These are phyloP conservation scores for Alternaria dauci DNA, from an alignment of 2,329 filamentous ascomycete genomes.

Conservation along the genomic window DNA sequence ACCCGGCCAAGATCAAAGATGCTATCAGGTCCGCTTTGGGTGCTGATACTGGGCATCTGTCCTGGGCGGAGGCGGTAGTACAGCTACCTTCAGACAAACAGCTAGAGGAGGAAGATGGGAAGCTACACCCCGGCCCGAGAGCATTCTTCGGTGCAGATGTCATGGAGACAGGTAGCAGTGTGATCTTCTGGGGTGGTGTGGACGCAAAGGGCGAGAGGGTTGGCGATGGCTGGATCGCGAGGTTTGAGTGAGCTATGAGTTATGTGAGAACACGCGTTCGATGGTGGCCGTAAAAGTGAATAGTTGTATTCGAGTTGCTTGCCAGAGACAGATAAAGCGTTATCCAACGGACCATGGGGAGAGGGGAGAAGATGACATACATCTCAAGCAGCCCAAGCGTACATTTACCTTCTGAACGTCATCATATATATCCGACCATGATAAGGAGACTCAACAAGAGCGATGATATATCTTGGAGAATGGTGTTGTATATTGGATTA, in stretches of 20 bases:
- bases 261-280: background rate
- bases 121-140: conserved; percentile 56
- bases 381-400: no score
- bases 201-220: conserved; percentile 55
- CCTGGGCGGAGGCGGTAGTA: conserved; percentile 55
- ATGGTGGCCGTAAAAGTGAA: background rate
- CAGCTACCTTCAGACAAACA: conserved; percentile 43
- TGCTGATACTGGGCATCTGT: conserved; percentile 51
- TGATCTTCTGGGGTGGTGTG: conserved; percentile 56
- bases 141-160: conserved; percentile 54
- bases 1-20: conserved; percentile 57
- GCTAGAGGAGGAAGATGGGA: conserved; percentile 49
- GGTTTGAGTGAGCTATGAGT: conserved; percentile 35
- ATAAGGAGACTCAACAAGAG: no score
- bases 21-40: conserved; percentile 53
- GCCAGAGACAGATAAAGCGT: no score
- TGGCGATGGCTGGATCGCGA: conserved; percentile 57
- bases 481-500: no score
- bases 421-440: no score
- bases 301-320: background rate
- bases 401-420: no score
- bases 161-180: conserved; percentile 45
- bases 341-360: no score
- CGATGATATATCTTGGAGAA: no score
- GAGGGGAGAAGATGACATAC: no score